Percentiles rank a stretch among this genome's conserved stretches.
Evolutionary conservation across 805 yeast species (phyloP).

Genomic region (Citeromyces matritensis): DNA sequence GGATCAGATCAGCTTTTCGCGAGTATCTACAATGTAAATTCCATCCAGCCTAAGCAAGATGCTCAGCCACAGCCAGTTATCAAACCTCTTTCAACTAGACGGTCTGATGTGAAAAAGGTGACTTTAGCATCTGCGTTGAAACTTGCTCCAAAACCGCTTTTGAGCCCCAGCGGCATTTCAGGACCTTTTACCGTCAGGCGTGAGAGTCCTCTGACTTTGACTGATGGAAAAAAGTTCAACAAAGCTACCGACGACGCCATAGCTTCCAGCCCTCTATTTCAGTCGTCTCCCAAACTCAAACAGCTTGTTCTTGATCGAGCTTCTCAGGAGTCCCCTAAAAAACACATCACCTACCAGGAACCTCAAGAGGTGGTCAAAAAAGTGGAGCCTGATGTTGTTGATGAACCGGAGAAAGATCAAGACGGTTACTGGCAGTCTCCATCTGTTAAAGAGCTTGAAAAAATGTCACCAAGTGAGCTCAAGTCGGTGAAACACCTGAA

Average conservation of each 20-base stretch:
- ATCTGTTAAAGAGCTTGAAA: conserved; percentile 42
- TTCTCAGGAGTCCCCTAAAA: not conserved
- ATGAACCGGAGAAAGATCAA: conserved; percentile 16
- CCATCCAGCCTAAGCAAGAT: conserved; percentile 4
- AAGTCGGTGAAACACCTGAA: conserved; percentile 47
- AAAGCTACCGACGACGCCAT: conserved; percentile 50
- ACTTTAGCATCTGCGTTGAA: conserved; percentile 47
- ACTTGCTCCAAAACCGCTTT: conserved; percentile 49
- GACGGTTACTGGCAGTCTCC: conserved; percentile 88
- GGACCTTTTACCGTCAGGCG: conserved; percentile 4
- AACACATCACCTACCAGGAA: not conserved
- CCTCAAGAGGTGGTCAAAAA: not conserved
- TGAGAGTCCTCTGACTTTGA: conserved; percentile 2
- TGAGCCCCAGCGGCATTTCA: conserved; percentile 9
- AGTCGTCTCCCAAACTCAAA: conserved; percentile 41
- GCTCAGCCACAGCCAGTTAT: conserved; percentile 13
- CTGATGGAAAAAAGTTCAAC: conserved; percentile 14
- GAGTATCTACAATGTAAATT: no score
- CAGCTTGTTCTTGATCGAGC: conserved; percentile 31
- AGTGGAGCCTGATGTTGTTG: not conserved
- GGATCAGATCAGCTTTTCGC: conserved; percentile 50
- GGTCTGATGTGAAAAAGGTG: conserved; percentile 31
- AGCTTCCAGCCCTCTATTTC: conserved; percentile 54
- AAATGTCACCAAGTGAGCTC: conserved; percentile 46
- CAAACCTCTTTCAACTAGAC: not conserved